Evolutionary conservation across 441 rosid genomes (phyloP).

Genomic region (Arabidopsis hybrid): DNA sequence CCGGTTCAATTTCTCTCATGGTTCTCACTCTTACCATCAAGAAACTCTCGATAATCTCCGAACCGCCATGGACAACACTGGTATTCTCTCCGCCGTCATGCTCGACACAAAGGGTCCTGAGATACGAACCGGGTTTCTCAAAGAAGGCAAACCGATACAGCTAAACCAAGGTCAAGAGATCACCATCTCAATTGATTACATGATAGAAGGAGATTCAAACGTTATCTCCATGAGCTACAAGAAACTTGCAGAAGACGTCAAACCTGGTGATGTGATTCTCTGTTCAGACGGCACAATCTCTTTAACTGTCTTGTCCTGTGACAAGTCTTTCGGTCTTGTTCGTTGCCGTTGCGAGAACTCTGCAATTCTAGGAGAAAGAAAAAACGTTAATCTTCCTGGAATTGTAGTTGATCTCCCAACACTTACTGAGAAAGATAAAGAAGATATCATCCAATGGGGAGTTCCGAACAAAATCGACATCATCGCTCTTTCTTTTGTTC

Average conservation of each 20-base stretch:
- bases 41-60: conserved; percentile 60
- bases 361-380: conserved; percentile 65
- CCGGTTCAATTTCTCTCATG: conserved; percentile 89
- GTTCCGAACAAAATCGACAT: conserved; percentile 17
- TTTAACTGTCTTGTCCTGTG: conserved; percentile 52
- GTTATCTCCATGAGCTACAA: conserved; percentile 61
- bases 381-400: conserved; percentile 70
- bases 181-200: conserved; percentile 35
- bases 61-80: background rate
- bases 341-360: conserved; percentile 60
- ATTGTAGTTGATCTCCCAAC: conserved; percentile 41
- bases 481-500: conserved; percentile 8
- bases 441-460: conserved; percentile 23
- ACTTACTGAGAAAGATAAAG: conserved; percentile 5
- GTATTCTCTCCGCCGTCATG: conserved; percentile 6
- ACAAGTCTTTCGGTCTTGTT: conserved; percentile 49
- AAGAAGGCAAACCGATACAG: conserved; percentile 55
- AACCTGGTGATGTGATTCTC: conserved; percentile 55
- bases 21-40: conserved; percentile 80
- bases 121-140: conserved; percentile 62
- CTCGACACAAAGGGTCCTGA: conserved; percentile 54
- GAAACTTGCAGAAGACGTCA: conserved; percentile 54
- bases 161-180: conserved; percentile 55
- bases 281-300: conserved; percentile 65
- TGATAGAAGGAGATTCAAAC: conserved; percentile 47